Percentiles rank a stretch among this genome's conserved stretches.
Conservation (phyloP, 805 yeast genomes). For the Grigorovia yakushimaensis region DNA sequence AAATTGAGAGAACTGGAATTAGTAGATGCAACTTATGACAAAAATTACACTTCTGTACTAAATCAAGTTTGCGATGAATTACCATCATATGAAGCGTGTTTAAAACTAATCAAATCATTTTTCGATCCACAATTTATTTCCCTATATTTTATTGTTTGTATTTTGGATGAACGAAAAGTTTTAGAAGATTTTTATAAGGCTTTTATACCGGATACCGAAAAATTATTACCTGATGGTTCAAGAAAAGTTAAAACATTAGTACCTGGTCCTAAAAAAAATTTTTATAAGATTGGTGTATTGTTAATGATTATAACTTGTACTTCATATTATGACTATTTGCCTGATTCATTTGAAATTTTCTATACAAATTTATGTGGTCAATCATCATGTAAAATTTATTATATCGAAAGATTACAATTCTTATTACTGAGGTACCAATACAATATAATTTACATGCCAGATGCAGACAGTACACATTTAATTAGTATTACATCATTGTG, state of each 20-base stretch:
- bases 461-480: slow-evolving; percentile 20
- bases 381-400: slow-evolving; percentile 19
- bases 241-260: slow-evolving; percentile 6
- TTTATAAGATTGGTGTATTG: slow-evolving; percentile 22
- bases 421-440: slow-evolving; percentile 14
- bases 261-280: slow-evolving; percentile 15
- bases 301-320: slow-evolving; percentile 15
- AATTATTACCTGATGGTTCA: slow-evolving; percentile 4
- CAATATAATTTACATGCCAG: slow-evolving; percentile 4
- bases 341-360: slow-evolving; percentile 14
- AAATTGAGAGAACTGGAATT: slow-evolving; percentile 13
- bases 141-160: slow-evolving; percentile 7
- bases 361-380: slow-evolving; percentile 20
- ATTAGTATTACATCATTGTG: slow-evolving; percentile 9
- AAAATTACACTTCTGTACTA: not conserved
- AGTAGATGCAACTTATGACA: slow-evolving; percentile 3
- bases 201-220: slow-evolving; percentile 7
- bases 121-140: slow-evolving; percentile 10
- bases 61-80: slow-evolving; percentile 5
- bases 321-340: slow-evolving; percentile 10
- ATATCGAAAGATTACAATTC: slow-evolving; percentile 23
- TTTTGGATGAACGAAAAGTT: slow-evolving; percentile 16
- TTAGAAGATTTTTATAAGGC: slow-evolving; percentile 14
- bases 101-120: slow-evolving; percentile 7
- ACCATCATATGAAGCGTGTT: slow-evolving; percentile 15